Evolutionary conservation across 2,329 filamentous ascomycete genomes (phyloP).

Genomic region (Phyllosticta capitalensis): DNA sequence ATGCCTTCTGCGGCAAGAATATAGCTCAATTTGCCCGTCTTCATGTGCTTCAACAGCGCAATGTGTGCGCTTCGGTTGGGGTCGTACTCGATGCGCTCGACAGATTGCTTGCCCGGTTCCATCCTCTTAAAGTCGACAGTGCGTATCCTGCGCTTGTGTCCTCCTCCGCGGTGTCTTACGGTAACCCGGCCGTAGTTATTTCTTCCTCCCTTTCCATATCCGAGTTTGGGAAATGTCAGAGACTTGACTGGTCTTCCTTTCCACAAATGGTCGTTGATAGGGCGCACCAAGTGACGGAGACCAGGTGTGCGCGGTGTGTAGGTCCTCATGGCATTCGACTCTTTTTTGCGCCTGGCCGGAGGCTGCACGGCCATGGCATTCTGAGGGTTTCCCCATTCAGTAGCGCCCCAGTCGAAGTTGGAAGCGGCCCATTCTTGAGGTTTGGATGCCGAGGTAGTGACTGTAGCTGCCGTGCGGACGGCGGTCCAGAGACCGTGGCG

Average conservation of each 20-base stretch:
- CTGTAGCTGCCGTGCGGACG: slow-evolving; percentile 29
- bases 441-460: slow-evolving; percentile 38
- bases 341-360: background rate
- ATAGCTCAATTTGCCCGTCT: slow-evolving; percentile 70
- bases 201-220: slow-evolving; percentile 83
- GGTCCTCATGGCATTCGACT: slow-evolving; percentile 53
- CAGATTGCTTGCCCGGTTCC: slow-evolving; percentile 70
- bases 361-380: background rate
- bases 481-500: slow-evolving; percentile 38
- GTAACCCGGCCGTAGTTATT: slow-evolving; percentile 82
- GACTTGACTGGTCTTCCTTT: slow-evolving; percentile 76
- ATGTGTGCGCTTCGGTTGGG: slow-evolving; percentile 89
- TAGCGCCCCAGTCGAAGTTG: background rate
- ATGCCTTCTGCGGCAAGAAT: slow-evolving; percentile 94
- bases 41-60: slow-evolving; percentile 68
- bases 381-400: background rate
- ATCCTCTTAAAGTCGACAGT: slow-evolving; percentile 80
- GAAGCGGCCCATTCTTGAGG: slow-evolving; percentile 13
- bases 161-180: slow-evolving; percentile 85
- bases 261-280: slow-evolving; percentile 95
- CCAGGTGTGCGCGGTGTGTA: slow-evolving; percentile 93
- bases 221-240: slow-evolving; percentile 86
- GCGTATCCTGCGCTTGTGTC: slow-evolving; percentile 82
- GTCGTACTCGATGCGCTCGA: slow-evolving; percentile 94
- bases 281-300: slow-evolving; percentile 79